A percentile compares a stretch with the other conserved stretches of the same genome.
phyloP scores from a whole-genome alignment of 331 rosid species.

The Phaseolus coccineus region DNA sequence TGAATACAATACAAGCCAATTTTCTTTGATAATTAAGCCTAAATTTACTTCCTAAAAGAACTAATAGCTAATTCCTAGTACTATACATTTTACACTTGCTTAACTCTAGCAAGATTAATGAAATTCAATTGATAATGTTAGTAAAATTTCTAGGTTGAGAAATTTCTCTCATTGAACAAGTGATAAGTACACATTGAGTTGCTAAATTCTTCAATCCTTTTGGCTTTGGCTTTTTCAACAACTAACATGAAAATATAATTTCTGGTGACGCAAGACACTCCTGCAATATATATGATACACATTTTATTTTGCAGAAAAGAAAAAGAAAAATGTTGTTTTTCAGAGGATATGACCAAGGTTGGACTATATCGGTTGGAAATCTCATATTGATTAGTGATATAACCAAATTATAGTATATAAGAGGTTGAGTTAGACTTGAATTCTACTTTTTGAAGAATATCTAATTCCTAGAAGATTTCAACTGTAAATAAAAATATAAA shows the following conservation, averaged over 20 bases:
- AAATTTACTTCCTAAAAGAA: too few relatives aligned
- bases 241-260: conserved; percentile 12
- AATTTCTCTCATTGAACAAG: conserved; percentile 35
- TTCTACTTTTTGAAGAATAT: not conserved
- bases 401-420: too few relatives aligned
- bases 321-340: not conserved
- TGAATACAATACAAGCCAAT: too few relatives aligned
- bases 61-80: conserved; percentile 3
- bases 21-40: too few relatives aligned
- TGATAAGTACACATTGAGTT: conserved; percentile 20
- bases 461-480: conserved; percentile 11
- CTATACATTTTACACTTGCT: conserved; percentile 15
- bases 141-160: conserved; percentile 22
- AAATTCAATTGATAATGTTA: conserved; percentile 30
- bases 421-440: too few relatives aligned
- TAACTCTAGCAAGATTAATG: not conserved
- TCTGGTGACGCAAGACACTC: not conserved
- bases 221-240: not conserved
- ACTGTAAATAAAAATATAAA: conserved; percentile 18
- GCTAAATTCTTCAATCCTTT: conserved; percentile 27
- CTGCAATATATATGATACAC: conserved; percentile 5
- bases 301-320: conserved; percentile 24
- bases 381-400: too few relatives aligned
- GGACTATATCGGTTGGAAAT: too few relatives aligned
- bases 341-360: too few relatives aligned